Base-by-base conservation (phyloP, 345 rosid genomes). In the Citrus cavaleriei region DNA sequence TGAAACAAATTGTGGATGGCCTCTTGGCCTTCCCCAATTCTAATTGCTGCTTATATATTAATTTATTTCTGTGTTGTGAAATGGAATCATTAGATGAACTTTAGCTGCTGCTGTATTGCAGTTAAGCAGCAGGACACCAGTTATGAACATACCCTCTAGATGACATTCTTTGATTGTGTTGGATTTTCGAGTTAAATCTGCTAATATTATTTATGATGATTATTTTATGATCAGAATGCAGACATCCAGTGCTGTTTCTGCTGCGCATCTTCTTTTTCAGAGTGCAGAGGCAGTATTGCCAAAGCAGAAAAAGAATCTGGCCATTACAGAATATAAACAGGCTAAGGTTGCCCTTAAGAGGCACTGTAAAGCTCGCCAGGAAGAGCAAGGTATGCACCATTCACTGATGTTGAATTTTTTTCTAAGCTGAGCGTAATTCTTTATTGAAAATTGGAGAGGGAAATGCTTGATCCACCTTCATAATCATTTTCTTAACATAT, bases 271-370 rank as follows among this genome's bases (percentile, higher is more conserved):
- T 72, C 91, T 95, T 30, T 57, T 86, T 60, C 94, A 88, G 83
- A 89, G 94, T 76, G 92, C 89, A 12, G 95, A 92, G 83, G 86
- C 90, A 14, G 79, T 79, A 18, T 68, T 95, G 72, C 99, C 98
- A 0, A 95, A 95, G 89, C 98, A 95, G 87, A 93, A 90, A 89
- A 95, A 85, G 82, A 92, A 79, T 79, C 72, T 88, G 75, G 95
- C 92, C 35, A 75, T 90, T 69, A 81, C 82, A 22, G 95, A 93
- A 86, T 91, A 87, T 80, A 95, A 89, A 84, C 92, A 86, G 30
- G 94, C 99, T 7, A 92, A 83, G 83, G 91, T 95, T 80, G 92
- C 94, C 73, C 86, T 78, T 25, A 92, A 87, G 82, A 90, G 94
- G 79, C 84, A 79, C n/a, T 28, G 70, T 63, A 95, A 89, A 81